Conservation (phyloP, 441 rosid genomes). For the Gossypium davidsonii region DNA sequence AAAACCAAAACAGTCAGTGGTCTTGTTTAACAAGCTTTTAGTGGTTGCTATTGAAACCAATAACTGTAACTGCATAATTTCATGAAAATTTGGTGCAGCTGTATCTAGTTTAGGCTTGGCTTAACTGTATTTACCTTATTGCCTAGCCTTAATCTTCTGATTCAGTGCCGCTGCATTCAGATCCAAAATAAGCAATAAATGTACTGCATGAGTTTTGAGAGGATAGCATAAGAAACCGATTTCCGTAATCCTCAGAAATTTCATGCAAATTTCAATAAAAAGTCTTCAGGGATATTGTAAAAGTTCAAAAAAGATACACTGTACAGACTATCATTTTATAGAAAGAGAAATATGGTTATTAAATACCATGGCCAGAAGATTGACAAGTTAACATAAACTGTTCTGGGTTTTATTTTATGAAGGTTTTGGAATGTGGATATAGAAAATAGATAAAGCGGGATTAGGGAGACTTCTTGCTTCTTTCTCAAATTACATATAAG, state of each 20-base stretch:
- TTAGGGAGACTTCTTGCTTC: background rate
- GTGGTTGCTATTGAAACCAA: background rate
- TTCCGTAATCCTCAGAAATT: background rate
- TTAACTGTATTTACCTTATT: background rate
- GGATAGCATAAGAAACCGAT: background rate
- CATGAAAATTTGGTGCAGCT: background rate
- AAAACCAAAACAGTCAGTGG: background rate
- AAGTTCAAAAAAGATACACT: background rate
- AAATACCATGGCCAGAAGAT: background rate
- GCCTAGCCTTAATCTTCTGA: background rate
- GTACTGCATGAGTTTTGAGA: background rate
- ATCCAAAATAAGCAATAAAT: background rate
- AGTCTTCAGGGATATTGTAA: background rate
- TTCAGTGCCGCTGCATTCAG: background rate
- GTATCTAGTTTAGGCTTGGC: background rate
- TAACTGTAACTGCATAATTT: background rate
- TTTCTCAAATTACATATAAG: background rate
- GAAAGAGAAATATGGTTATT: background rate
- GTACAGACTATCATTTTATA: background rate
- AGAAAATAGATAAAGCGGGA: background rate
- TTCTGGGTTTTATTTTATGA: background rate
- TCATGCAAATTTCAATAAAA: background rate
- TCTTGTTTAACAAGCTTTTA: background rate
- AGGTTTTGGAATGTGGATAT: background rate
- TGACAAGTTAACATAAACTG: background rate